These are phyloP conservation scores for Athelia sp. DNA, from an alignment of 1,284 basidiomycete genomes.

Conservation along the genomic window DNA sequence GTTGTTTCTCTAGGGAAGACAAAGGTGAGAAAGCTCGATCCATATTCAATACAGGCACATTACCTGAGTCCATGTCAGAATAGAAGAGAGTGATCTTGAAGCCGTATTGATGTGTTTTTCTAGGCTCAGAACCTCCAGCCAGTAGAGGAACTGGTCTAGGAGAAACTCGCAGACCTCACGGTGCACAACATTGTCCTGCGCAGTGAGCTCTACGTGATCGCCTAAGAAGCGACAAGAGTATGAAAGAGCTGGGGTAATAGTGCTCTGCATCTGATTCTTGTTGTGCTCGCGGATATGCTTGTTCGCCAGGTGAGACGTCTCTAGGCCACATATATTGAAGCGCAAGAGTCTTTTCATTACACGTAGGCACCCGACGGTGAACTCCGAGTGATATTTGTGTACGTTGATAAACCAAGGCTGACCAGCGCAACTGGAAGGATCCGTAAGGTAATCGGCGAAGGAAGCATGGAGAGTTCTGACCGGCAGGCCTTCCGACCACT, in stretches of 20 bases:
- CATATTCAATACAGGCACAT: background rate
- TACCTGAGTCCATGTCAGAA: background rate
- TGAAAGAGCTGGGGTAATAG: background rate
- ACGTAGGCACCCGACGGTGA: background rate
- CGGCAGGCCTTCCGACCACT: no score
- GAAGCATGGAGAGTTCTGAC: background rate
- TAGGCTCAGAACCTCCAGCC: background rate
- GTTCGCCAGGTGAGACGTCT: background rate
- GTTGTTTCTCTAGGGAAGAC: background rate
- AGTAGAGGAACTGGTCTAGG: background rate
- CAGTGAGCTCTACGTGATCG: background rate
- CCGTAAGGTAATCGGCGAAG: background rate
- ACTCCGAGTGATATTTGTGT: background rate
- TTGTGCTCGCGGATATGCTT: background rate
- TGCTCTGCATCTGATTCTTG: background rate
- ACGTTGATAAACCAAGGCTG: background rate
- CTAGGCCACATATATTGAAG: background rate
- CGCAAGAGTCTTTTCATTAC: background rate
- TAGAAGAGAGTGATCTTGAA: background rate
- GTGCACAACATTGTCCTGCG: background rate
- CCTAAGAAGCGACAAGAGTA: background rate
- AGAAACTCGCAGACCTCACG: no score
- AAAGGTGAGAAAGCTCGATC: background rate
- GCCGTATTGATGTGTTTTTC: background rate
- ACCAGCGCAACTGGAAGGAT: background rate